Percentiles rank a stretch among this genome's conserved stretches.
phyloP scores from a whole-genome alignment of 2,329 filamentous ascomycete genomes.

The Xenoacremonium recifei region DNA sequence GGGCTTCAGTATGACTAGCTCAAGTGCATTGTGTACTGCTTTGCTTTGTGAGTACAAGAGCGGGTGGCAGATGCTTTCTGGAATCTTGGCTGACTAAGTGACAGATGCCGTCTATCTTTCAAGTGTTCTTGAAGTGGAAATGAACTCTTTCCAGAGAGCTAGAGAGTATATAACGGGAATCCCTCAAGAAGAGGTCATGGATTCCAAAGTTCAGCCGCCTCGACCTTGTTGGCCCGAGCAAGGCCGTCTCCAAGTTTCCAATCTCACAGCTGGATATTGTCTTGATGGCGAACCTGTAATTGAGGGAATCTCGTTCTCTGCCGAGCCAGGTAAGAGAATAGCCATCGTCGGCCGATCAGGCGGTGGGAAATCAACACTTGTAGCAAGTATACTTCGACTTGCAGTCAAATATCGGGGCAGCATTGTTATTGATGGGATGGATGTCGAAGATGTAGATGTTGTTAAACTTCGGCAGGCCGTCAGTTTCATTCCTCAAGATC shows the following conservation, averaged over 20 bases:
- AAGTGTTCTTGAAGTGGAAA: conserved; percentile 5
- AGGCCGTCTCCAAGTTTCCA: background rate
- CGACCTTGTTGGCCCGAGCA: background rate
- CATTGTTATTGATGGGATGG: conserved; percentile 2
- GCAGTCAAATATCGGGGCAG: background rate
- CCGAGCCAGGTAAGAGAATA: conserved; percentile 5
- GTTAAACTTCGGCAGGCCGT: conserved; percentile 49
- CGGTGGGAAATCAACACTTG: conserved; percentile 72
- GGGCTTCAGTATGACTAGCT: conserved; percentile 8
- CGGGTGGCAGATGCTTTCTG: background rate
- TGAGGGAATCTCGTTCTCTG: conserved; percentile 1
- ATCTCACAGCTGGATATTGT: conserved; percentile 5
- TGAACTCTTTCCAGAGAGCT: conserved; percentile 6
- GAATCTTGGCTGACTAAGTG: background rate
- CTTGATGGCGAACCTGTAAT: conserved; percentile 1
- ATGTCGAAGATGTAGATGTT: conserved; percentile 40
- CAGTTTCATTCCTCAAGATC: conserved; percentile 60
- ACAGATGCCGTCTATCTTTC: conserved; percentile 4
- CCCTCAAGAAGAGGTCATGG: background rate
- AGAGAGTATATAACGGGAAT: conserved; percentile 3
- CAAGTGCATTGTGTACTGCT: conserved; percentile 2
- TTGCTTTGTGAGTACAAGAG: conserved; percentile 2
- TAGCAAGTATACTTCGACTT: conserved; percentile 37
- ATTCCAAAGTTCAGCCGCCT: conserved; percentile 1
- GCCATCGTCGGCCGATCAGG: conserved; percentile 72